Base-by-base conservation (phyloP, 2,329 filamentous ascomycete species). In the Tolypocladium ophioglossoides region DNA sequence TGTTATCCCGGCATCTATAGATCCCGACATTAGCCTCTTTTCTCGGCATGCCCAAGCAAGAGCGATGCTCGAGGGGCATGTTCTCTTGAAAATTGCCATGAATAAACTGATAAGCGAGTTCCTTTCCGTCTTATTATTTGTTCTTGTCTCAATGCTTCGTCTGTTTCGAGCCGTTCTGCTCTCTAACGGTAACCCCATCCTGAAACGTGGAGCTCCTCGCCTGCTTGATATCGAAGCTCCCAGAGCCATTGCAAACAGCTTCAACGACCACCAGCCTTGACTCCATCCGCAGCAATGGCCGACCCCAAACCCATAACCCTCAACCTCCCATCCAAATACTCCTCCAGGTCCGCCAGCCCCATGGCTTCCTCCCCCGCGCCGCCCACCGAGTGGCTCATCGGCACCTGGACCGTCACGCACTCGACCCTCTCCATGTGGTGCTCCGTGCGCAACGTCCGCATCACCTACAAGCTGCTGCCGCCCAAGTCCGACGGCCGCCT, bases 401-500 rank as follows among this genome's bases (percentile, higher is more conserved):
- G 84, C 56, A 87, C 82, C 56, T 91, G 87, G 87, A 73, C 79
- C 61, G 85, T 91, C 54, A 88, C 86, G 12, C 85, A 90, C 72
- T 87, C 84, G 5, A 89, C 86, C 6, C 80, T 91, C 12, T 73
- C 80, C 58, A 91, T 94, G 86, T 95, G 89, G 89, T 83, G 83
- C 62, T 79, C 80, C 49, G 85, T 87, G 52, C 85, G 84, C 66
- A 94, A 94, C 70, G 88, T 95, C 16, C 79, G 80, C 63, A 92
- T 95, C 67, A 86, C 83, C 37, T 95, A 95, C 75, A 79, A 71
- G 11, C 68, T 78, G 0, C 75, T 87, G 10, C 64, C 70, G 12
- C 56, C 67, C 30, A 57, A 67, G 59, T 18, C 57, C 56, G 71
- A 74, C 41, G 72, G 74, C 54, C 67, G 69, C 24, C 54, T 65